Evolutionary conservation across 2,329 filamentous ascomycete species (phyloP).

Genomic region (Phoma sp.): DNA sequence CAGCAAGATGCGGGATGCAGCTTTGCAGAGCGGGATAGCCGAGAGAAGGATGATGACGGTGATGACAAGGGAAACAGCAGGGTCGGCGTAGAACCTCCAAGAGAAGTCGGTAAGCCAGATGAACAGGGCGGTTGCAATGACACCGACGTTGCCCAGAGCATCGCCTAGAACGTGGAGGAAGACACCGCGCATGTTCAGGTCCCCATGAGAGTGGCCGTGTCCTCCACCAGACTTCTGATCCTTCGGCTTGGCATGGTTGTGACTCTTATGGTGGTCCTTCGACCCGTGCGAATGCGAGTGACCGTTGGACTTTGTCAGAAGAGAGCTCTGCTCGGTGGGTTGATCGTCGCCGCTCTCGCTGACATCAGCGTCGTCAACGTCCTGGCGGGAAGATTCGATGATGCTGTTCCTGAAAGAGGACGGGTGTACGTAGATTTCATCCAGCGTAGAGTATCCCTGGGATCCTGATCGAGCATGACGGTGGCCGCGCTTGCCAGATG

Average conservation of each 20-base stretch:
- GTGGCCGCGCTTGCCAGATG: conserved; percentile 51
- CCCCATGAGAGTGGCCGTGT: conserved; percentile 78
- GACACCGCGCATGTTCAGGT: conserved; percentile 91
- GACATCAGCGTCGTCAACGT: conserved; percentile 60
- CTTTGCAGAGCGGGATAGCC: conserved; percentile 78
- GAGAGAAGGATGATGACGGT: conserved; percentile 77
- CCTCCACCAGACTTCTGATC: conserved; percentile 64
- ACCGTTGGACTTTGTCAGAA: conserved; percentile 37
- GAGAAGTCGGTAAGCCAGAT: conserved; percentile 90
- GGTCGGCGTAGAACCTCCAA: conserved; percentile 88
- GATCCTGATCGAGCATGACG: conserved; percentile 67
- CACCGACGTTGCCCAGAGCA: conserved; percentile 84
- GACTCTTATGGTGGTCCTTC: conserved; percentile 64
- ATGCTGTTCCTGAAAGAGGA: conserved; percentile 92
- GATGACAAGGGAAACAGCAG: conserved; percentile 90
- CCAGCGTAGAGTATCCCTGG: conserved; percentile 63
- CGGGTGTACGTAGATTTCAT: conserved; percentile 82
- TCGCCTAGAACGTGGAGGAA: conserved; percentile 78
- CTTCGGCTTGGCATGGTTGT: conserved; percentile 82
- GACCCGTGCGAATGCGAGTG: conserved; percentile 23
- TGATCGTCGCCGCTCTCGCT: conserved; percentile 64
- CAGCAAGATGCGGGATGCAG: conserved; percentile 84
- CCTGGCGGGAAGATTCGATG: conserved; percentile 75
- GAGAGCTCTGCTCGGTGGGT: conserved; percentile 47
- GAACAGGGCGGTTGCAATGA: conserved; percentile 80